phyloP scores from a whole-genome alignment of 148 eudicot species.

The Dysphania ambrosioides region DNA sequence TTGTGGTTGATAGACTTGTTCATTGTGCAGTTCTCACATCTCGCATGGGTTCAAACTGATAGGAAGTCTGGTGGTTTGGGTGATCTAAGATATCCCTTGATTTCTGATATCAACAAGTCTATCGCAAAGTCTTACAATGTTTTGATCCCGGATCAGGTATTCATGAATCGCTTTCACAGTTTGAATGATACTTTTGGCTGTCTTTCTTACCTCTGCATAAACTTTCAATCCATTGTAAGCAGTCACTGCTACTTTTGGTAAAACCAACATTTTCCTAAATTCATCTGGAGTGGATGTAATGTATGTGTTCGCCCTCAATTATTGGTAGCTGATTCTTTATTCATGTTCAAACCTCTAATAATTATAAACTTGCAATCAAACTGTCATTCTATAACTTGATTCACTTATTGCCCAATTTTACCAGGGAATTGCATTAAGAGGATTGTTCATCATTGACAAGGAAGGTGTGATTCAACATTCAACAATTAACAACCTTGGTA shows the following conservation, averaged over 20 bases:
- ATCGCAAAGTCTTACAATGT: slow-evolving; percentile 76
- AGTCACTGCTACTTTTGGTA: too few relatives aligned
- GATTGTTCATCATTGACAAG: slow-evolving; percentile 95
- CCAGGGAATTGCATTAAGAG: slow-evolving; percentile 93
- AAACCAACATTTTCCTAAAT: too few relatives aligned
- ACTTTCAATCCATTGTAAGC: not conserved
- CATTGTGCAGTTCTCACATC: slow-evolving; percentile 82
- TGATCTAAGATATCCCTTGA: slow-evolving; percentile 76
- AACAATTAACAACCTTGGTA: slow-evolving; percentile 91
- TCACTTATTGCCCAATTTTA: too few relatives aligned
- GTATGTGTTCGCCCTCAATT: too few relatives aligned
- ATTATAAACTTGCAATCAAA: too few relatives aligned
- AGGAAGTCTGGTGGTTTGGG: slow-evolving; percentile 98
- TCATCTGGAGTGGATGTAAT: too few relatives aligned
- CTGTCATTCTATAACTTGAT: too few relatives aligned
- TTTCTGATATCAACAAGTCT: slow-evolving; percentile 93
- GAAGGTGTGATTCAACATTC: slow-evolving; percentile 98
- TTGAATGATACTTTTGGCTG: not conserved
- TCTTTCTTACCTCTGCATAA: not conserved
- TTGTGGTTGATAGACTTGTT: slow-evolving; percentile 9
- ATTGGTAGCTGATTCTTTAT: too few relatives aligned
- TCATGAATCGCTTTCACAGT: slow-evolving; percentile 1
- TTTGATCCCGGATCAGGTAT: slow-evolving; percentile 90
- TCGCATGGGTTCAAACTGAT: slow-evolving; percentile 98
- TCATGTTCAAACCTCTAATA: too few relatives aligned